Evolutionary conservation across 2,329 filamentous ascomycete genomes (phyloP), one percentile per base, ranked within the genome.

Genomic region (Colletotrichum cereale): DNA sequence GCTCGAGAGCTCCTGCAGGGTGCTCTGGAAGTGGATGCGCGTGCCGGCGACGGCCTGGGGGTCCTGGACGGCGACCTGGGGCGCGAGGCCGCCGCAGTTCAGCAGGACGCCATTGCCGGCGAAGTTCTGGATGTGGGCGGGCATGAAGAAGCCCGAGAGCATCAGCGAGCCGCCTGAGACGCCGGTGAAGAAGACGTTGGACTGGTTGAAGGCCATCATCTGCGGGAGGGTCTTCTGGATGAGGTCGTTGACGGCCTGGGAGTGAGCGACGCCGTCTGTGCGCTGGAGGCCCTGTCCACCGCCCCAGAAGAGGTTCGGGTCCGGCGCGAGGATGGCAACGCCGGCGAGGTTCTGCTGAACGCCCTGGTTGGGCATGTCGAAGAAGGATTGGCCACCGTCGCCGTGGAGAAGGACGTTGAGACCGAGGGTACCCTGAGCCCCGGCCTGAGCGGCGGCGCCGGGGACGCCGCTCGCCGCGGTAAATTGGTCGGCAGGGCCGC

Each of bases 361-460:
- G 24, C 82, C 84, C 74, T 88, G 85, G 78, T 88, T 88, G 44
- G 86, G 86, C 79, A 88, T 87, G 76, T 87, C 86, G 78, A 87
- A 87, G 82, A 88, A 89, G 16, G 86, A 88, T 75, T 88, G 85
- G 8, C 88, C 88, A 52, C 88, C 88, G 76, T 90, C 88, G 61
- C 88, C 88, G 76, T 90, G 88, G 4, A 90, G 83, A 44, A 90
- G 83, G 18, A 90, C 85, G 74, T 90, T 90, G 8, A 88, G 81
- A 61, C 86, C 87, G 38, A 87, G 79, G 8, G 79, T 73, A 6
- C 84, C 83, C 0, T 74, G 74, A 29, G 76, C 68, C 38, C 75
- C 76, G 36, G 73, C 60, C 40, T 65, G 47, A 2, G 67, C 66
- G 24, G 76, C 66, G 2, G 78, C 76, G 29, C 76, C 75, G 26